Evolutionary conservation across 805 yeast species (phyloP).

Genomic region (Saturnispora besseyi): DNA sequence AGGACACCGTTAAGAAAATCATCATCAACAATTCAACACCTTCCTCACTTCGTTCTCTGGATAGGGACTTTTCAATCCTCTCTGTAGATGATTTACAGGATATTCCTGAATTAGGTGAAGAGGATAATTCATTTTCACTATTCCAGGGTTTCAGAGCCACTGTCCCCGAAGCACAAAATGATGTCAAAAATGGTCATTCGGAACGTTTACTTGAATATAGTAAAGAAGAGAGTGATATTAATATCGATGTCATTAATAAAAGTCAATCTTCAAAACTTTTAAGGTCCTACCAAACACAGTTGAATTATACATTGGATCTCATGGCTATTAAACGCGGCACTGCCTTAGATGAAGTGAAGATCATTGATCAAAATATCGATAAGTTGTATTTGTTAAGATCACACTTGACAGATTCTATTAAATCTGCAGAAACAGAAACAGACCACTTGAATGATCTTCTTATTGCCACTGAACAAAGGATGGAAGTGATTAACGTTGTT

Average conservation of each 20-base stretch:
- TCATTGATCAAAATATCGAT: slow-evolving; percentile 49
- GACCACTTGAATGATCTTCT: slow-evolving; percentile 42
- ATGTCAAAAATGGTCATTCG: slow-evolving; percentile 7
- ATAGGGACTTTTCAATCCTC: slow-evolving; percentile 41
- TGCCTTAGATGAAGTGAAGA: slow-evolving; percentile 55
- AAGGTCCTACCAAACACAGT: slow-evolving; percentile 18
- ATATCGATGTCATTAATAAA: slow-evolving; percentile 32
- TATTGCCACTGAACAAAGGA: slow-evolving; percentile 34
- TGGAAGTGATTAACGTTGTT: slow-evolving; percentile 35
- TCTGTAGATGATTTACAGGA: slow-evolving; percentile 54
- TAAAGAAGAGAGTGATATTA: slow-evolving; percentile 20
- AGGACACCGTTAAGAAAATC: slow-evolving; percentile 2
- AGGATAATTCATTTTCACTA: slow-evolving; percentile 35
- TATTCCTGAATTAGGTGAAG: slow-evolving; percentile 31
- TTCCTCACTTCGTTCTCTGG: slow-evolving; percentile 7
- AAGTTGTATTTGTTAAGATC: slow-evolving; percentile 43
- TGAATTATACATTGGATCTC: slow-evolving; percentile 39
- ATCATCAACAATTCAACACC: slow-evolving; percentile 5
- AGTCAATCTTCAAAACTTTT: slow-evolving; percentile 30
- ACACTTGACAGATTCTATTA: slow-evolving; percentile 48
- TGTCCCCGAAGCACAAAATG: slow-evolving; percentile 41
- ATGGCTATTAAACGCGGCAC: slow-evolving; percentile 56
- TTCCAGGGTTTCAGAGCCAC: slow-evolving; percentile 65
- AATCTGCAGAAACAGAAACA: slow-evolving; percentile 53
- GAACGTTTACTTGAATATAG: slow-evolving; percentile 2